Percentiles rank a stretch among this genome's conserved stretches.
phyloP scores from a whole-genome alignment of 148 eudicot genomes.

The Fagopyrum tataricum region DNA sequence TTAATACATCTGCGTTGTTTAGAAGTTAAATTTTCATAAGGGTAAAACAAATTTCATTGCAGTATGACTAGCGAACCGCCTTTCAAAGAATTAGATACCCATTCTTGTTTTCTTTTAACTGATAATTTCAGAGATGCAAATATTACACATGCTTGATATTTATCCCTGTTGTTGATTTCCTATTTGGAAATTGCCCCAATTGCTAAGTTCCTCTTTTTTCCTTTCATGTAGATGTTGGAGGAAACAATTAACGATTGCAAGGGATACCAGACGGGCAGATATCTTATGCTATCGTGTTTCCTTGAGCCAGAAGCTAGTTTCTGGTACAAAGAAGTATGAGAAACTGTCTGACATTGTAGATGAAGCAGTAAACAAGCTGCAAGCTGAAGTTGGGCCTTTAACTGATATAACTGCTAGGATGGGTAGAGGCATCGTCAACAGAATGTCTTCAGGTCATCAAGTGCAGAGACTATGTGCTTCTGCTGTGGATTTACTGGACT shows the following conservation, averaged over 20 bases:
- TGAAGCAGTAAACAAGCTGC: constrained; percentile 58
- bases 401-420: constrained; percentile 60
- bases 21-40: neutral
- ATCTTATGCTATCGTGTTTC: constrained; percentile 74
- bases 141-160: neutral
- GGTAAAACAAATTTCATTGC: neutral
- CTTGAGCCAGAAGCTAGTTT: constrained; percentile 59
- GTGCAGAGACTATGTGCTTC: constrained; percentile 66
- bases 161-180: neutral
- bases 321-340: constrained; percentile 47
- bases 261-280: constrained; percentile 82
- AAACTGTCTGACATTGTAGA: constrained; percentile 44
- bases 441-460: constrained; percentile 66
- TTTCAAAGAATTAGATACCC: neutral
- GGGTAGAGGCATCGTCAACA: constrained; percentile 83
- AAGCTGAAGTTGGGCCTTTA: constrained; percentile 76
- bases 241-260: constrained; percentile 63
- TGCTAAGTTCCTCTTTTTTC: neutral
- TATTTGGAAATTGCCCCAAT: neutral
- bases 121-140: neutral
- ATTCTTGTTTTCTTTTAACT: neutral
- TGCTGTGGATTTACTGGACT: constrained; percentile 53
- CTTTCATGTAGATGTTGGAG: constrained; percentile 55
- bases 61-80: neutral
- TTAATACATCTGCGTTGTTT: neutral